These are phyloP conservation scores for Plenodomus tracheiphilus DNA, from an alignment of 2,329 filamentous ascomycete genomes.

Conservation along the genomic window DNA sequence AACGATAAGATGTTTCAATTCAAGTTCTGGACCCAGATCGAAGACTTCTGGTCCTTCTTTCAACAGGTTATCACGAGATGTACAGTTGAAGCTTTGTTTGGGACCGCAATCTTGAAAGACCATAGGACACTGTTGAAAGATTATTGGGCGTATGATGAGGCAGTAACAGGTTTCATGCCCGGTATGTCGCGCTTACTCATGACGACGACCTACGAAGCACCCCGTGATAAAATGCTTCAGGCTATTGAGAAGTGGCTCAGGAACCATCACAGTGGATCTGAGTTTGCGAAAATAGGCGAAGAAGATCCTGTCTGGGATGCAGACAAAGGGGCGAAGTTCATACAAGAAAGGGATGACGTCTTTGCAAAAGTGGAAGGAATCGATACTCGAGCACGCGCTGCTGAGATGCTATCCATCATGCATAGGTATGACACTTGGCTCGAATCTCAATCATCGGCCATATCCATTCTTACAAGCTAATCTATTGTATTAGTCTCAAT, in stretches of 20 bases:
- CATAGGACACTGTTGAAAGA: slow-evolving; percentile 31
- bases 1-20: slow-evolving; percentile 36
- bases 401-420: slow-evolving; percentile 29
- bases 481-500: slow-evolving; percentile 14
- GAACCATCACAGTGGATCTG: slow-evolving; percentile 15
- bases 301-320: slow-evolving; percentile 24
- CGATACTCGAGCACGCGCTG: slow-evolving; percentile 14
- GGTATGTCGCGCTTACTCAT: slow-evolving; percentile 23
- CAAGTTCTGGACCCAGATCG: slow-evolving; percentile 33
- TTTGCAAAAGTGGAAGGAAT: slow-evolving; percentile 12
- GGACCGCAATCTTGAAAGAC: slow-evolving; percentile 26
- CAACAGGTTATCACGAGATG: slow-evolving; percentile 32
- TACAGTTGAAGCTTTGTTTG: slow-evolving; percentile 28
- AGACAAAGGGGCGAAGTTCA: slow-evolving; percentile 22
- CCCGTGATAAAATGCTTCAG: slow-evolving; percentile 22
- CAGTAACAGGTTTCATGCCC: slow-evolving; percentile 18
- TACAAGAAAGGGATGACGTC: slow-evolving; percentile 21
- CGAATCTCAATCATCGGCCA: background rate
- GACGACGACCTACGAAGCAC: slow-evolving; percentile 12
- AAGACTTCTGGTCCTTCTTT: slow-evolving; percentile 37
- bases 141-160: slow-evolving; percentile 29
- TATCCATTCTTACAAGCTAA: slow-evolving; percentile 4
- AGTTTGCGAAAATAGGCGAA: slow-evolving; percentile 13
- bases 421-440: slow-evolving; percentile 31
- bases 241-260: slow-evolving; percentile 30